phyloP scores from a whole-genome alignment of 2,329 filamentous ascomycete genomes.

The Helotiales sp. region DNA sequence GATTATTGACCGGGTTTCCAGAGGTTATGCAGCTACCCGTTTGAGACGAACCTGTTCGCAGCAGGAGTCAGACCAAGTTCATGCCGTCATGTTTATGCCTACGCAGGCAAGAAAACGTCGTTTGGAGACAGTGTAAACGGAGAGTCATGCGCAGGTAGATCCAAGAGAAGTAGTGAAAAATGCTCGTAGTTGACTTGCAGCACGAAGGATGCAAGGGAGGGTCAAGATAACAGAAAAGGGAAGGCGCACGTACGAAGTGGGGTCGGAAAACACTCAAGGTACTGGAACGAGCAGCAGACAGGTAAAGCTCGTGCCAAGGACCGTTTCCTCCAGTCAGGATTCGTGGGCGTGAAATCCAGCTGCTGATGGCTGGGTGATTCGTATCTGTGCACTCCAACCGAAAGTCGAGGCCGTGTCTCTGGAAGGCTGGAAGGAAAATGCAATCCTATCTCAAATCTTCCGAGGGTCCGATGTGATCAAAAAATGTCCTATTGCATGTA shows the following conservation, averaged over 20 bases:
- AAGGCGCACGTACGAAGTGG: conserved; percentile 11
- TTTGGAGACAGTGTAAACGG: conserved; percentile 14
- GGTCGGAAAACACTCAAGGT: neutral
- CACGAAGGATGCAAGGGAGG: conserved; percentile 28
- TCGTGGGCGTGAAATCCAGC: conserved; percentile 21
- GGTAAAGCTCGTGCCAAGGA: conserved; percentile 14
- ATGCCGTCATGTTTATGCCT: conserved; percentile 30
- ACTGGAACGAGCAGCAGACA: conserved; percentile 9
- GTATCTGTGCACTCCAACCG: conserved; percentile 27
- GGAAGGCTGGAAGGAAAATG: conserved; percentile 14
- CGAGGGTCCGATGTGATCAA: conserved; percentile 1
- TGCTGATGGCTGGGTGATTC: conserved; percentile 28
- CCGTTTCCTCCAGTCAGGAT: conserved; percentile 18
- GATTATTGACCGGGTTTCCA: conserved; percentile 25
- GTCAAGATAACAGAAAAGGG: conserved; percentile 16
- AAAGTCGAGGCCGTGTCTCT: conserved; percentile 14
- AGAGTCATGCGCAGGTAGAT: conserved; percentile 7
- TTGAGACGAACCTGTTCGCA: conserved; percentile 33
- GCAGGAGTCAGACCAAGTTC: conserved; percentile 24
- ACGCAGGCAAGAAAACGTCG: conserved; percentile 26
- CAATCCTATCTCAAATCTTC: neutral
- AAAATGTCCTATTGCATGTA: neutral
- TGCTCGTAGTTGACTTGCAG: conserved; percentile 30
- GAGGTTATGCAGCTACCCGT: conserved; percentile 37
- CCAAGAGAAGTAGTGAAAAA: conserved; percentile 11